Conservation (phyloP, 1,284 basidiomycete species). For the Melanopsichium pennsylvanicum region DNA sequence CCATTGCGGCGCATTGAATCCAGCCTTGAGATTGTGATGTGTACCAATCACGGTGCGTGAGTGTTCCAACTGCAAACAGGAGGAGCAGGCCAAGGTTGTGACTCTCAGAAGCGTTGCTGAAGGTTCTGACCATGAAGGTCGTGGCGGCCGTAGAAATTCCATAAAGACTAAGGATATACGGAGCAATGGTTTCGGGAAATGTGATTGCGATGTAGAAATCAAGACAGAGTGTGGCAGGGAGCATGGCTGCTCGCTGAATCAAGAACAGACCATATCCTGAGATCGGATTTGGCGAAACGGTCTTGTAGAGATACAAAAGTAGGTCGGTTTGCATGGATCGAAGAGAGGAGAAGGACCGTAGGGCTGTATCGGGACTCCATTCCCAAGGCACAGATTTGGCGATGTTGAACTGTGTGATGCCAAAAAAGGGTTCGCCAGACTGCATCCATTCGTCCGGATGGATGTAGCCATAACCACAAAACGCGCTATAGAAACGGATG, state of each 20-base stretch:
- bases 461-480: conserved; percentile 57
- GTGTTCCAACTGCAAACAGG: no score
- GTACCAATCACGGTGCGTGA: conserved; percentile 15
- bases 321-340: neutral
- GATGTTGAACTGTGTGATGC: neutral
- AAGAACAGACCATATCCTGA: conserved; percentile 16
- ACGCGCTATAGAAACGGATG: conserved; percentile 51
- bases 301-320: neutral
- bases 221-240: conserved; percentile 15
- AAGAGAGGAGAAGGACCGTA: conserved; percentile 19
- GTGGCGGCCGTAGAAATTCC: conserved; percentile 55
- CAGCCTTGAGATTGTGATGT: no score
- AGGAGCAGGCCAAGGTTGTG: conserved; percentile 31
- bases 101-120: conserved; percentile 65
- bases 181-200: conserved; percentile 5
- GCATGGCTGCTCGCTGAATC: conserved; percentile 4
- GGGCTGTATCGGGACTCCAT: conserved; percentile 23
- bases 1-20: neutral
- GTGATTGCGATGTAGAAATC: conserved; percentile 9
- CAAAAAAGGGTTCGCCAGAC: conserved; percentile 59
- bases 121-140: conserved; percentile 62
- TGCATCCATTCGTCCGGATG: conserved; percentile 67
- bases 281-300: neutral
- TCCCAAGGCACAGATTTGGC: conserved; percentile 22
- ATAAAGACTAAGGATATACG: conserved; percentile 33